Evolutionary conservation across 345 rosid species (phyloP), one percentile per base, ranked within the genome.

Genomic region (Eucalyptus polyanthemos): DNA sequence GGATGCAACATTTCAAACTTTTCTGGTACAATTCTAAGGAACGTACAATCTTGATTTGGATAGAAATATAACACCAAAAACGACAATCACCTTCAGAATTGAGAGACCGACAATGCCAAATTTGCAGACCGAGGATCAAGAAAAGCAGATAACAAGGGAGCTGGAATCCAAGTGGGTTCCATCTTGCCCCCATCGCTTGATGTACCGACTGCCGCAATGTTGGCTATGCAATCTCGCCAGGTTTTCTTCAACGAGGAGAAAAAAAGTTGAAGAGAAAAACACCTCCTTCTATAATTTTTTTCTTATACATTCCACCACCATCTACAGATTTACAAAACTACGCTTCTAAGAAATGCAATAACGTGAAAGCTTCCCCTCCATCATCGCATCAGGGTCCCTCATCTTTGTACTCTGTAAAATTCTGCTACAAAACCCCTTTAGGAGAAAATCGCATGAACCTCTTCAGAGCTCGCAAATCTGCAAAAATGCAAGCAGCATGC

Each of bases 111-210:
- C 94, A 96, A 44, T 92, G 91, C 54, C 91, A 91, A 93, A 94
- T 89, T 80, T 90, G 89, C 89, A 95, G 91, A 86, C 88, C 86
- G 65, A 93, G 80, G 89, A 94, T 91, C 88, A 95, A 45, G 42
- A 88, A 92, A 91, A 94, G 91, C 90, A 94, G 89, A 89, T 93
- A 91, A 92, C 91, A 92, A 56, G 94, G 93, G 88, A 95, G 92
- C 62, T 93, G 95, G 94, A 94, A 94, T 89, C 95, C 94, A 89
- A 89, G 88, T 44, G 95, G 94, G 90, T 93, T 95, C 98, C 99
- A 95, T 95, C 95, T 93, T 92, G 90, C 95, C 92, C 94, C 96
- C 99, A 96, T 96, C 88, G 93, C 93, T 93, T 90, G 91, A 89
- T 86, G 87, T 86, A 91, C 93, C 91, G 91, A 90, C 90, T 29